A percentile compares a stretch with the other conserved stretches of the same genome.
These are phyloP conservation scores for Pestalotiopsis sp. DNA, from an alignment of 2,329 filamentous ascomycete genomes.

Conservation along the genomic window DNA sequence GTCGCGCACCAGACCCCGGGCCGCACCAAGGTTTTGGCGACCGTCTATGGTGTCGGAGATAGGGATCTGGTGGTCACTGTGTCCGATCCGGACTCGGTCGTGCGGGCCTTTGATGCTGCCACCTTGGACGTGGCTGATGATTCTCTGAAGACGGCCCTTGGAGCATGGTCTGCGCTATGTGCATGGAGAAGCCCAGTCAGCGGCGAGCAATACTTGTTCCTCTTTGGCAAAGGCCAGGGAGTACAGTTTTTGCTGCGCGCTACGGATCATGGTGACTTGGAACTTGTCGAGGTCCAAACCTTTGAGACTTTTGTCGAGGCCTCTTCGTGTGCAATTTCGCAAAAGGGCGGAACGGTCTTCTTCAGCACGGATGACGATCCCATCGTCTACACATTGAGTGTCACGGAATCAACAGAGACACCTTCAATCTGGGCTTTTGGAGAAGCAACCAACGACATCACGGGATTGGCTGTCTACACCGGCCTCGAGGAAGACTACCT, in stretches of 20 bases:
- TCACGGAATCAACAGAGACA: slow-evolving; percentile 39
- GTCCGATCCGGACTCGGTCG: slow-evolving; percentile 43
- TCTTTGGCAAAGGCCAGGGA: slow-evolving; percentile 46
- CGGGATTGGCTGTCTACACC: slow-evolving; percentile 44
- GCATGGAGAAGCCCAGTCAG: slow-evolving; percentile 42
- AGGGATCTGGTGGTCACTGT: slow-evolving; percentile 44
- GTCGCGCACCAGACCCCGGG: slow-evolving; percentile 37
- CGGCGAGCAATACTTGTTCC: slow-evolving; percentile 45
- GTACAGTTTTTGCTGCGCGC: slow-evolving; percentile 41
- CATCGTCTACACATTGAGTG: slow-evolving; percentile 40
- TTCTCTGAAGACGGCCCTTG: slow-evolving; percentile 36
- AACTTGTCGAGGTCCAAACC: slow-evolving; percentile 47
- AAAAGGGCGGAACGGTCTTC: slow-evolving; percentile 38
- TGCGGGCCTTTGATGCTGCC: slow-evolving; percentile 41
- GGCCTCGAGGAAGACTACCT: slow-evolving; percentile 40
- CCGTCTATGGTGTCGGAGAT: slow-evolving; percentile 38
- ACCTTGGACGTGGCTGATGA: slow-evolving; percentile 13
- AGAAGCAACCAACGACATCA: slow-evolving; percentile 39
- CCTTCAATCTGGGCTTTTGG: slow-evolving; percentile 40
- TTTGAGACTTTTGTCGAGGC: slow-evolving; percentile 44
- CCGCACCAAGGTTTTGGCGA: slow-evolving; percentile 47
- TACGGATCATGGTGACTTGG: slow-evolving; percentile 23
- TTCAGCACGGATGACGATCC: slow-evolving; percentile 42
- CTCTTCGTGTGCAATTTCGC: slow-evolving; percentile 44
- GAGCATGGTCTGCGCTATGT: slow-evolving; percentile 52